Conservation (phyloP, 75 land plant genomes). For the Cryptomeria japonica region DNA sequence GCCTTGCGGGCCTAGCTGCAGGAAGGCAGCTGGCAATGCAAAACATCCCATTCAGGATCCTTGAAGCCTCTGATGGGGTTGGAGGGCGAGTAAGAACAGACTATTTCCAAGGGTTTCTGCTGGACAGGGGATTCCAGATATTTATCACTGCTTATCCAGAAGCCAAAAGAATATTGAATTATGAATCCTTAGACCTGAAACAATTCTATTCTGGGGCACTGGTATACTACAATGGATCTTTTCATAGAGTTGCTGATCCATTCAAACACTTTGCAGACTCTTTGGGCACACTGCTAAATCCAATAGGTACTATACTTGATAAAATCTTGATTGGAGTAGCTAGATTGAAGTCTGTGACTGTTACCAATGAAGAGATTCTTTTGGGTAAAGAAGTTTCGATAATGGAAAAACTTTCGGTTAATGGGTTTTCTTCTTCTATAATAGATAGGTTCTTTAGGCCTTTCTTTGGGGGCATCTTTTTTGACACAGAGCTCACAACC, state of each 20-base stretch:
- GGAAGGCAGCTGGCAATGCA: conserved; percentile 55
- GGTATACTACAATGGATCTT: conserved; percentile 56
- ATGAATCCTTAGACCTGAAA: conserved; percentile 48
- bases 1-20: conserved; percentile 90
- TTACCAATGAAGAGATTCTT: conserved; percentile 48
- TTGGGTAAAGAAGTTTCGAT: conserved; percentile 48
- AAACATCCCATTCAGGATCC: conserved; percentile 61
- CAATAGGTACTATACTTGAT: conserved; percentile 76
- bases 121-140: conserved; percentile 98
- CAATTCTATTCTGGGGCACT: conserved; percentile 93
- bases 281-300: conserved; percentile 49
- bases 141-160: conserved; percentile 95
- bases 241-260: conserved; percentile 90
- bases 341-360: conserved; percentile 38
- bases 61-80: conserved; percentile 87
- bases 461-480: conserved; percentile 94
- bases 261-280: conserved; percentile 67
- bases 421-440: conserved; percentile 69
- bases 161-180: conserved; percentile 67
- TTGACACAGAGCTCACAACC: conserved; percentile 79
- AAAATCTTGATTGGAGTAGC: conserved; percentile 68
- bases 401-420: conserved; percentile 28
- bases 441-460: conserved; percentile 89
- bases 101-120: conserved; percentile 66
- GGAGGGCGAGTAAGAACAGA: conserved; percentile 98